These are phyloP conservation scores for Globisporangium ultimum DNA, from an alignment of 352 stramenopile species.

Conservation along the genomic window DNA sequence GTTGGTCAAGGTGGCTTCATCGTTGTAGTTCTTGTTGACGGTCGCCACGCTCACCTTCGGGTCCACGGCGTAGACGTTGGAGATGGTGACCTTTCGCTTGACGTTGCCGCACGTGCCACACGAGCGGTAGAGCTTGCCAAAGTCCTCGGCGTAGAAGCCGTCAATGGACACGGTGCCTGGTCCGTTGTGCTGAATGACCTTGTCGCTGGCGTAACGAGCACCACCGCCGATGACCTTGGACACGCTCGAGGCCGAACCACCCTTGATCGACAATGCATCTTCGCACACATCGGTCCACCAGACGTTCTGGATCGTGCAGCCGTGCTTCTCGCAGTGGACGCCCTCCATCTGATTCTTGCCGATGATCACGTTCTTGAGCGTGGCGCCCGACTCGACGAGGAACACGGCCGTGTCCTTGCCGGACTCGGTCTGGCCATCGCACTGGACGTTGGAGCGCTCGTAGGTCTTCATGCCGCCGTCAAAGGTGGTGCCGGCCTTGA, in stretches of 20 bases:
- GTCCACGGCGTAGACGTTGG: slow-evolving; percentile 27
- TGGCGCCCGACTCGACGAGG: slow-evolving; percentile 32
- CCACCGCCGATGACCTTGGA: slow-evolving; percentile 23
- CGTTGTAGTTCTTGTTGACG: slow-evolving; percentile 30
- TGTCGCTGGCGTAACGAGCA: slow-evolving; percentile 25
- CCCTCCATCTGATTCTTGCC: slow-evolving; percentile 26
- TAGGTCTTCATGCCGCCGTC: slow-evolving; percentile 57
- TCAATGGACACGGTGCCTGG: slow-evolving; percentile 25
- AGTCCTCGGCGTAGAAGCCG: slow-evolving; percentile 26
- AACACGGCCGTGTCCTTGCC: slow-evolving; percentile 29
- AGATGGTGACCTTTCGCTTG: slow-evolving; percentile 20
- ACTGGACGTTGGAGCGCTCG: slow-evolving; percentile 44
- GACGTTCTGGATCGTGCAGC: slow-evolving; percentile 31
- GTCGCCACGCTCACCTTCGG: slow-evolving; percentile 19
- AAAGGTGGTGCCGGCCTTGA: slow-evolving; percentile 36
- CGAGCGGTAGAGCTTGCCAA: slow-evolving; percentile 31
- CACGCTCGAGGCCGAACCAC: slow-evolving; percentile 19
- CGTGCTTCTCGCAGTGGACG: slow-evolving; percentile 24
- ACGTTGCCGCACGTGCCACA: slow-evolving; percentile 25
- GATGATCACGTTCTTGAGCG: slow-evolving; percentile 31
- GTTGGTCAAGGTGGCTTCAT: slow-evolving; percentile 23
- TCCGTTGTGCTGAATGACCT: slow-evolving; percentile 30
- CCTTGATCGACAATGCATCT: slow-evolving; percentile 26
- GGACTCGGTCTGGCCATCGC: slow-evolving; percentile 27
- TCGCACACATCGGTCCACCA: slow-evolving; percentile 32